Evolutionary conservation across 2,329 filamentous ascomycete genomes (phyloP), one percentile per base, ranked within the genome.

Genomic region (Fonsecaea nubica): DNA sequence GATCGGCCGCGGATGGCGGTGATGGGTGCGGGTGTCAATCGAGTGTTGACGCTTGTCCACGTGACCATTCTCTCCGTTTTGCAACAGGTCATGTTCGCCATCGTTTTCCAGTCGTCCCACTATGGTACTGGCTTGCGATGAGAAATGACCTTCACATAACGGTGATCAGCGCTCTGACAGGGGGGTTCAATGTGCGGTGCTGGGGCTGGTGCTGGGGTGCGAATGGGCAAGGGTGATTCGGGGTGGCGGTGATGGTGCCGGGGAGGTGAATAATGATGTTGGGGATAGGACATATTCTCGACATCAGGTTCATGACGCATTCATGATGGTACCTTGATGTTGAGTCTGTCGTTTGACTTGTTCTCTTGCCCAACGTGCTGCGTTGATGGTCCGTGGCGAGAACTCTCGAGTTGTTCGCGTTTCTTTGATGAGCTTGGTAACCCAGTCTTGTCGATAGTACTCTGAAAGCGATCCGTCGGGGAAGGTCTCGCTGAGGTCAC

Each of bases 301-400:
- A 63, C 64, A 70, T 71, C 66, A 68, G 60, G 68, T 63, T 70
- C 65, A 72, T 68, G 67, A 72, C 30, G 70, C 63, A 66, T 69
- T 71, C 72, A 74, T 74, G 66, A 73, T 62, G 60, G 67, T 72
- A 72, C 72, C 72, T 72, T 70, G 71, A 71, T 74, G 68, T 56
- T 70, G 67, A 63, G 63, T 71, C 66, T 99, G 95, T 74, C 92
- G 91, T 86, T 97, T 98, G 78, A 98, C 93, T 79, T 97, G 93
- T 81, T 98, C 95, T 68, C 94, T 90, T 70, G 95, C 93, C 95
- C 95, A 99, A 74, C 94, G 91, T 76, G 95, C 95, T 55, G 95
- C 98, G 72, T 97, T 92, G 72, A 95, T 90, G 3, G 95, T 99
- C 70, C 93, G 91, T 33, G 86, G 76, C 73, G 89, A 86, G 82